A percentile compares a stretch with the other conserved stretches of the same genome.
Conservation (phyloP, 2,329 filamentous ascomycete genomes). For the Stemphylium beticola region DNA sequence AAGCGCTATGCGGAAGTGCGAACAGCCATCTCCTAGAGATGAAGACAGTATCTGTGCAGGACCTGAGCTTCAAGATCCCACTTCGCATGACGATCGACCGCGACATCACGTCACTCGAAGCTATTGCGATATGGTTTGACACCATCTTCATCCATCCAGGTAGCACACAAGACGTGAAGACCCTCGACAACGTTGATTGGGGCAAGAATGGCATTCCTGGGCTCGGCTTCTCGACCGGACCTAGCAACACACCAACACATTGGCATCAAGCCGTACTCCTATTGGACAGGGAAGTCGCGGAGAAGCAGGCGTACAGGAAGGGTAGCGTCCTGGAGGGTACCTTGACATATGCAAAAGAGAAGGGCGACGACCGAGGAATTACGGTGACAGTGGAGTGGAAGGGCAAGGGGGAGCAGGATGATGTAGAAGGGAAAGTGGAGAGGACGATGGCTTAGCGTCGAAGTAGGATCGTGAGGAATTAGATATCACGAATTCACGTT, state of each 20-base stretch:
- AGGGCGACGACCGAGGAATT: slow-evolving; percentile 48
- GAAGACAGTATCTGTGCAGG: slow-evolving; percentile 71
- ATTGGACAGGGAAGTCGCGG: slow-evolving; percentile 64
- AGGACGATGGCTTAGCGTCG: slow-evolving; percentile 36
- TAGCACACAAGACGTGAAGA: slow-evolving; percentile 31
- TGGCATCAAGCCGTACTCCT: slow-evolving; percentile 87
- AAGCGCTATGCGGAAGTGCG: slow-evolving; percentile 55
- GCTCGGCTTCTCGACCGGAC: slow-evolving; percentile 89
- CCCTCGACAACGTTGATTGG: slow-evolving; percentile 68
- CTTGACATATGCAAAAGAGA: slow-evolving; percentile 72
- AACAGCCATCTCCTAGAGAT: slow-evolving; percentile 79
- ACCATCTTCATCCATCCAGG: slow-evolving; percentile 78
- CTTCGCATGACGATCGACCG: slow-evolving; percentile 68
- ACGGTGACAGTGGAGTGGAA: slow-evolving; percentile 51
- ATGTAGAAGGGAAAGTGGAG: slow-evolving; percentile 40
- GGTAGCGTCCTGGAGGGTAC: slow-evolving; percentile 74
- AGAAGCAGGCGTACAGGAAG: slow-evolving; percentile 46
- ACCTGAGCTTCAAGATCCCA: slow-evolving; percentile 75
- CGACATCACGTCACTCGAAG: slow-evolving; percentile 76
- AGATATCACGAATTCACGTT: background rate
- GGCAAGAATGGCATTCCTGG: slow-evolving; percentile 60
- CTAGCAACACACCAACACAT: slow-evolving; percentile 77
- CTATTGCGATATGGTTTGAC: slow-evolving; percentile 92
- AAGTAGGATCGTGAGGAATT: background rate
- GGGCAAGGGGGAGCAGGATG: slow-evolving; percentile 33